These are phyloP conservation scores for Boletus rex-veris DNA, from an alignment of 768 basidiomycete genomes.

Conservation along the genomic window DNA sequence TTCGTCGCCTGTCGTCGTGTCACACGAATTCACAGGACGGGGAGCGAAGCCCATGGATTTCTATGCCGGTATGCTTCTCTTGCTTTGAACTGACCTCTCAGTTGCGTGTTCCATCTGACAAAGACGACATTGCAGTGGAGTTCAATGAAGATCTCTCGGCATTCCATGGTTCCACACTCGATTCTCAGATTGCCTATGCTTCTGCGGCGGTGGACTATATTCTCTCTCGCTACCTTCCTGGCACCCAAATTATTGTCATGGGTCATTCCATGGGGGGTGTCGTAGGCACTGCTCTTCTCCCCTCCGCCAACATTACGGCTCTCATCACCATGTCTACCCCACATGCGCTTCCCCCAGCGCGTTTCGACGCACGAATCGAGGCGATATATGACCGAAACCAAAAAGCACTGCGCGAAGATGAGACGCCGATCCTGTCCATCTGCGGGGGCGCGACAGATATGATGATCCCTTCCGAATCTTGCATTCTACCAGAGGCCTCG, in stretches of 20 bases:
- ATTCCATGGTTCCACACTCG: constrained; percentile 86
- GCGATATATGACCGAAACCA: constrained; percentile 57
- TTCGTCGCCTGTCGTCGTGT: constrained; percentile 52
- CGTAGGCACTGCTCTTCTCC: constrained; percentile 78
- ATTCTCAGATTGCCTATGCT: constrained; percentile 76
- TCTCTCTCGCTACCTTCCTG: constrained; percentile 65
- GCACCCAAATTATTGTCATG: constrained; percentile 69
- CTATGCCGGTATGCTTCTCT: constrained; percentile 63
- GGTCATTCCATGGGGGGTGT: constrained; percentile 99
- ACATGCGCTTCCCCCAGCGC: constrained; percentile 80
- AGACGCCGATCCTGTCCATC: constrained; percentile 75
- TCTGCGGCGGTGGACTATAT: constrained; percentile 71
- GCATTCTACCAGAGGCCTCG: constrained; percentile 48
- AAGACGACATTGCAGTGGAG: constrained; percentile 49
- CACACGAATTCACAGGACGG: constrained; percentile 49
- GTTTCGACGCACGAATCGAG: constrained; percentile 80
- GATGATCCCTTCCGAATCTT: constrained; percentile 90
- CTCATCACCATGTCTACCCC: constrained; percentile 98
- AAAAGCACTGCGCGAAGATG: constrained; percentile 37
- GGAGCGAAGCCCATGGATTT: constrained; percentile 67
- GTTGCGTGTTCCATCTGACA: background rate
- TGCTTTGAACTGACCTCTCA: background rate
- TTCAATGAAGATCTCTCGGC: constrained; percentile 98
- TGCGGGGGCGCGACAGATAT: constrained; percentile 91
- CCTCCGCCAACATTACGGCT: constrained; percentile 61